Conservation (phyloP, 2,329 filamentous ascomycete species). For the Chrysosporium queenslandicum region DNA sequence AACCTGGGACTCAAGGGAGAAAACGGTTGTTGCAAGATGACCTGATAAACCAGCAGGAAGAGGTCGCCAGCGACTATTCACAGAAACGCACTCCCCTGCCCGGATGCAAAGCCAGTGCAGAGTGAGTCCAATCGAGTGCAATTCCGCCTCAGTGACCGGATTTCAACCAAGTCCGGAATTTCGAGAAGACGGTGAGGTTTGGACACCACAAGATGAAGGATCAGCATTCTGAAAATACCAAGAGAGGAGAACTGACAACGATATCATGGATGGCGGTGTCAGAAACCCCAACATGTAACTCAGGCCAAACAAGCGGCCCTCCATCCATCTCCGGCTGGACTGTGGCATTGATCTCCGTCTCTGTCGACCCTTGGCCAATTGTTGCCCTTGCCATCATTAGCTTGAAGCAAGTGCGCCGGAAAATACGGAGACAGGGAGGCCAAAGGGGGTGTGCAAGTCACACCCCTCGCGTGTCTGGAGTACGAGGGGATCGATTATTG, state of each 20-base stretch:
- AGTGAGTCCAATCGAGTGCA: background rate
- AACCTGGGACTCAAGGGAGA: conserved; percentile 3
- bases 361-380: conserved; percentile 3
- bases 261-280: background rate
- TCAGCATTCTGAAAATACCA: background rate
- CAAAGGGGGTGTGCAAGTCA: background rate
- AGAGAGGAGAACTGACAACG: background rate
- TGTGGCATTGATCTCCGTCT: background rate
- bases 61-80: conserved; percentile 5
- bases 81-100: background rate
- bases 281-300: conserved; percentile 2
- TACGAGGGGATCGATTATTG: background rate
- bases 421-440: background rate
- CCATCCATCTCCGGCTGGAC: background rate
- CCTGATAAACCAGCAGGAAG: conserved; percentile 3
- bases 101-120: background rate
- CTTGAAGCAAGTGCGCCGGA: background rate
- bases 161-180: background rate
- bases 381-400: background rate
- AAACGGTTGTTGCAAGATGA: conserved; percentile 5
- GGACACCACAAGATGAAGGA: background rate
- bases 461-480: background rate
- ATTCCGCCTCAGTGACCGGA: background rate
- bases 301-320: background rate
- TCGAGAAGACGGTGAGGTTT: background rate